These are phyloP conservation scores for Hydnomerulius pinastri DNA, from an alignment of 768 basidiomycete species.

Conservation along the genomic window DNA sequence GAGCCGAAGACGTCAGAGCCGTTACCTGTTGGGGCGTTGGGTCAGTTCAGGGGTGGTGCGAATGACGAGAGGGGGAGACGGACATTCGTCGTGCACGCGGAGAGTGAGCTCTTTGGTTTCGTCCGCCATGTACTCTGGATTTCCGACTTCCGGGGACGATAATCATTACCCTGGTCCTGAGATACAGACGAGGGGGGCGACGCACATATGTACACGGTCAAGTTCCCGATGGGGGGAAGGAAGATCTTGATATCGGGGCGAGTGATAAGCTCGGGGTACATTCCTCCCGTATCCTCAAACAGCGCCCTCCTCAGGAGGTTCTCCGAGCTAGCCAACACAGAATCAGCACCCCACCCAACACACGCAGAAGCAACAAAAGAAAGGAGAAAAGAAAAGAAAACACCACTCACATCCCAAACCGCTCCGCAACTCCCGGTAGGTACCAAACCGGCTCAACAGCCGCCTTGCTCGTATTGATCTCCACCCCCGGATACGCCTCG, in stretches of 20 bases:
- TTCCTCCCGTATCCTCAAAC: slow-evolving; percentile 95
- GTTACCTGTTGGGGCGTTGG: slow-evolving; percentile 54
- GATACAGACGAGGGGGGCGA: too few species aligned
- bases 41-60: not conserved
- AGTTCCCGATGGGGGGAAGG: slow-evolving; percentile 89
- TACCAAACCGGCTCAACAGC: slow-evolving; percentile 98
- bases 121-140: slow-evolving; percentile 76
- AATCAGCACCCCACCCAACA: not conserved
- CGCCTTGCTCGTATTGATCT: slow-evolving; percentile 87
- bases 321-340: slow-evolving; percentile 60
- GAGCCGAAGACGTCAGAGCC: slow-evolving; percentile 97
- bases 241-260: slow-evolving; percentile 95
- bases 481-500: slow-evolving; percentile 71
- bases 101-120: slow-evolving; percentile 79
- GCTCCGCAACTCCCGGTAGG: slow-evolving; percentile 87
- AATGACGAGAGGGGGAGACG: slow-evolving; percentile 16
- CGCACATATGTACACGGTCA: slow-evolving; percentile 91
- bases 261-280: slow-evolving; percentile 95
- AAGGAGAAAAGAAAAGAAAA: not conserved
- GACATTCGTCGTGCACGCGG: slow-evolving; percentile 93
- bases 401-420: slow-evolving; percentile 83
- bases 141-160: too few species aligned
- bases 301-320: slow-evolving; percentile 82
- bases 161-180: too few species aligned
- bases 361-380: not conserved